Conservation (phyloP, 1,284 basidiomycete species). For the Malassezia sympodialis region DNA sequence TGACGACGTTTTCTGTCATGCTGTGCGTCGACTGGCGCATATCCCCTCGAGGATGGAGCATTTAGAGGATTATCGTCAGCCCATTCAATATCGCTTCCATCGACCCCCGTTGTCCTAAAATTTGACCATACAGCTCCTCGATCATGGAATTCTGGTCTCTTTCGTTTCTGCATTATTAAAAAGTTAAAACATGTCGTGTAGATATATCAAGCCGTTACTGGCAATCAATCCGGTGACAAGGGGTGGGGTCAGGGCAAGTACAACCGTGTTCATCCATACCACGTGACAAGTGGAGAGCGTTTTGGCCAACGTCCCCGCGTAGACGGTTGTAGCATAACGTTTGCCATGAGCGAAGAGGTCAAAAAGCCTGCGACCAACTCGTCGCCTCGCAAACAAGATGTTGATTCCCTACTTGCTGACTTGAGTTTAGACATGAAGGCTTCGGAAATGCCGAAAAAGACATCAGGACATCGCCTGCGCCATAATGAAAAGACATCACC, state of each 20-base stretch:
- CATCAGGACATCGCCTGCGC: not conserved
- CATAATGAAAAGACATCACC: not conserved
- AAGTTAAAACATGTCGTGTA: not conserved
- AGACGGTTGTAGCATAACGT: not conserved
- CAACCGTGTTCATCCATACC: not conserved
- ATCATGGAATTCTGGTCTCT: not conserved
- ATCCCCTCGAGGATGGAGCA: not conserved
- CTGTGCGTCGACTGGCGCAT: not conserved
- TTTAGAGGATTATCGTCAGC: not conserved
- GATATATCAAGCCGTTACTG: not conserved
- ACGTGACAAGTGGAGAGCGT: not conserved
- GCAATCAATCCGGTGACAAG: not conserved
- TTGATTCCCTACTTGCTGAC: constrained; percentile 44
- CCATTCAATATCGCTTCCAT: not conserved
- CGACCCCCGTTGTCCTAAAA: not conserved
- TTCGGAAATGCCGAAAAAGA: constrained; percentile 4
- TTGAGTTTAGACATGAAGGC: constrained; percentile 30
- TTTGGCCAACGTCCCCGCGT: not conserved
- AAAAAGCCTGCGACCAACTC: not conserved
- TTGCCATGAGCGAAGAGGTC: not conserved
- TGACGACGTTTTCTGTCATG: constrained; percentile 12
- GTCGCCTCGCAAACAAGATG: constrained; percentile 21
- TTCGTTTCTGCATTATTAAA: not conserved
- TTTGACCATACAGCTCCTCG: not conserved
- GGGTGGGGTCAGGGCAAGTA: not conserved